Base-by-base conservation (phyloP, 768 basidiomycete species). In the Tulasnella sp. region DNA sequence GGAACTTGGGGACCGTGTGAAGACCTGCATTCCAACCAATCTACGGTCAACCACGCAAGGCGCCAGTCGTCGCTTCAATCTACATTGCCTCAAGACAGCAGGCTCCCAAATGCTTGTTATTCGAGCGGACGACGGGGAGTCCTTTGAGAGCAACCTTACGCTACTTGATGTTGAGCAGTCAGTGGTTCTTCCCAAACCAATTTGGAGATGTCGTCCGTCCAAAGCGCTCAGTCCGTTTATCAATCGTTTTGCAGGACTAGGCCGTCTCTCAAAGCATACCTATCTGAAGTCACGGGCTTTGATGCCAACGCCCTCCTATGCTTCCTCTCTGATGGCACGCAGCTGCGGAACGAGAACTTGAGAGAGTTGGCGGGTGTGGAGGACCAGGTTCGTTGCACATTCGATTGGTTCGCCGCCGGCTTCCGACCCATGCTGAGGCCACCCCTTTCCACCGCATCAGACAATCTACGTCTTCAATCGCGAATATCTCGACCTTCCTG, bases 401-500 rank as follows among this genome's bases (percentile, higher is more conserved):
- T 76, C 15, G 18, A 42, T 76, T 39, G 48, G 20, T 57, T n/a
- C 40, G 73, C 51, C 39, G 61, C 51, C 51, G 51, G 55, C 75
- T 76, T 61, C 48, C 75, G 37, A 67, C 5, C 15, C 26, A 13
- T 18, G 23, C 44, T 75, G 46, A 77, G 11, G 46, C 48, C 69
- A 26, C 61, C 61, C 61, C 32, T 51, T 44, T 44, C 37, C 20
- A 10, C 55, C 51, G 20, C 29, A 20, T 57, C 35, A 89, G 93
- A 87, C 89, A 9, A 91, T 95, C 79, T 95, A 89, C 81, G 92
- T 95, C 6, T 95, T 93, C 85, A 95, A 94, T 84, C 93, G 93
- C 82, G 86, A 88, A 81, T 92, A 92, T 39, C 87, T 95, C 48
- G 92, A 93, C 80, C 86, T 89, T 67, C 90, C 91, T 73, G 77